These are phyloP conservation scores for Coprinopsis marcescibilis DNA, from an alignment of 768 basidiomycete species.

Conservation along the genomic window DNA sequence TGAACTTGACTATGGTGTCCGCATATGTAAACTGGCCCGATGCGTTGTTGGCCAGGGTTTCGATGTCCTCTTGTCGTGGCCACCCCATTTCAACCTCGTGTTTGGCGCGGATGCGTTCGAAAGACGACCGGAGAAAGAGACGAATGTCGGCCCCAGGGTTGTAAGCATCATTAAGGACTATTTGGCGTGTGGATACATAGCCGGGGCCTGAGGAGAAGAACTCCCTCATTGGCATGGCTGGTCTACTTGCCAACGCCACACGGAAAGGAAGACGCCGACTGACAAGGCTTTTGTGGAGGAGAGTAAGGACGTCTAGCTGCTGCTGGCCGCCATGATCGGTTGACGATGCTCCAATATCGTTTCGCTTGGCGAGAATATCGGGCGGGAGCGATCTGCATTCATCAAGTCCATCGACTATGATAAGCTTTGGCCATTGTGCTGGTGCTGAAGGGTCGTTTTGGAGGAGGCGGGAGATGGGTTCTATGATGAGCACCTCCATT, in stretches of 20 bases:
- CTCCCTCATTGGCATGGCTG: not conserved
- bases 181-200: no score
- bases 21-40: slow-evolving; percentile 11
- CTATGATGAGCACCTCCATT: slow-evolving; percentile 1
- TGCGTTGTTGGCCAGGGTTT: not conserved
- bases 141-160: slow-evolving; percentile 1
- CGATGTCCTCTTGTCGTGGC: slow-evolving; percentile 5
- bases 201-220: not conserved
- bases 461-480: not conserved
- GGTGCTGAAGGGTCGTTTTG: not conserved
- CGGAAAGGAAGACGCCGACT: not conserved
- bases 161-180: not conserved
- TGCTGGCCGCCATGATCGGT: not conserved
- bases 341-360: no score
- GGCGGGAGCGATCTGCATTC: no score
- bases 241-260: slow-evolving; percentile 6
- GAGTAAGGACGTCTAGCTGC: not conserved
- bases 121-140: not conserved
- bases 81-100: not conserved
- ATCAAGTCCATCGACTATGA: slow-evolving; percentile 11
- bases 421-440: not conserved
- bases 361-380: no score
- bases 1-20: not conserved
- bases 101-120: not conserved
- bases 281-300: not conserved